Conservation (phyloP, 2,329 filamentous ascomycete species). For the Myotisia sp. region DNA sequence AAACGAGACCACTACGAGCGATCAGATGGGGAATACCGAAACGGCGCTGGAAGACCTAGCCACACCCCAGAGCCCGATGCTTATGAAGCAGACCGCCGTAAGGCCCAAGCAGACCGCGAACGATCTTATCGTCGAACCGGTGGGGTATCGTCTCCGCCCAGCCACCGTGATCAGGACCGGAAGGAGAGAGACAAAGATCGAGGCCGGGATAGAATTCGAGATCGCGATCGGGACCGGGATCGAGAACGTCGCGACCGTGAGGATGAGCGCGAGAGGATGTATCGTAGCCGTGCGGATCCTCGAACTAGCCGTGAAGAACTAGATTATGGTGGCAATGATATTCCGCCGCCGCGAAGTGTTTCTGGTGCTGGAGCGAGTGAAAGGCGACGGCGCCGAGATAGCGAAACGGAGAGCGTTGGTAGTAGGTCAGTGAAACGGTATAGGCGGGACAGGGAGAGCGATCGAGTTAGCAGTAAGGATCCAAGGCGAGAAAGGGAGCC, state of each 20-base stretch:
- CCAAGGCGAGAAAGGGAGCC: slow-evolving; percentile 27
- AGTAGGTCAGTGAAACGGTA: slow-evolving; percentile 49
- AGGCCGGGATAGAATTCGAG: slow-evolving; percentile 23
- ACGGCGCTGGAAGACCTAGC: slow-evolving; percentile 46
- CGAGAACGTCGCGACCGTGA: slow-evolving; percentile 78
- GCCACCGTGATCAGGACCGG: slow-evolving; percentile 21
- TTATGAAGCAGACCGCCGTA: slow-evolving; percentile 89
- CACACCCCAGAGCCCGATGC: slow-evolving; percentile 84
- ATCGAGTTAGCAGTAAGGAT: background rate
- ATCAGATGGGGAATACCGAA: slow-evolving; percentile 20
- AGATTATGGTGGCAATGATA: slow-evolving; percentile 66
- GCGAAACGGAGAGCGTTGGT: slow-evolving; percentile 51
- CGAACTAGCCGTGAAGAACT: slow-evolving; percentile 72
- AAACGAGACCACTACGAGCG: slow-evolving; percentile 37
- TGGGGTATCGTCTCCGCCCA: slow-evolving; percentile 35
- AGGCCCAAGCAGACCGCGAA: slow-evolving; percentile 86
- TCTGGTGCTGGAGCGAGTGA: slow-evolving; percentile 41
- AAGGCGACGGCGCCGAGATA: slow-evolving; percentile 64
- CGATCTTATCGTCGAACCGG: slow-evolving; percentile 80
- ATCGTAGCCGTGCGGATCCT: slow-evolving; percentile 67
- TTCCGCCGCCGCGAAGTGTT: slow-evolving; percentile 31
- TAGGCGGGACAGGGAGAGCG: slow-evolving; percentile 30
- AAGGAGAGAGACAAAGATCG: slow-evolving; percentile 14
- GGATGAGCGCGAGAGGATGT: slow-evolving; percentile 75
- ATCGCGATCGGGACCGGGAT: slow-evolving; percentile 30